Evolutionary conservation across 108 stramenopile species (phyloP).

Genomic region (Parietichytrium sp.): DNA sequence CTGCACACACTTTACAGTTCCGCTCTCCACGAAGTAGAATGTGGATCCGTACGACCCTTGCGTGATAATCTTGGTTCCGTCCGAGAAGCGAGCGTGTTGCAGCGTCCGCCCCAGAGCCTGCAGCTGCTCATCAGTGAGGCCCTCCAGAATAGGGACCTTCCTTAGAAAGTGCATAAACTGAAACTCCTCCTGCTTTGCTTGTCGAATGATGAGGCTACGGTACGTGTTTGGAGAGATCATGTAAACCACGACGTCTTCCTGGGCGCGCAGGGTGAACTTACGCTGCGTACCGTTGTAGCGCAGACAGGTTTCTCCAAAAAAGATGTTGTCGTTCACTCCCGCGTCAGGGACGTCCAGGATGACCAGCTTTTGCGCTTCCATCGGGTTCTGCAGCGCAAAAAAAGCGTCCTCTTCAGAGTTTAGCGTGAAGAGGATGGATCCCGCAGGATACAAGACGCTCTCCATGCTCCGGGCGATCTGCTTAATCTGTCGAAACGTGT

Average conservation of each 20-base stretch:
- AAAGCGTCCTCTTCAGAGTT: conserved; percentile 16
- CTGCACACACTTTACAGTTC: conserved; percentile 58
- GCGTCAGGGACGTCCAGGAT: not conserved
- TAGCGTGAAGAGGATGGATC: not conserved
- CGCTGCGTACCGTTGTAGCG: not conserved
- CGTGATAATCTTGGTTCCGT: conserved; percentile 58
- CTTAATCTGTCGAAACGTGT: conserved; percentile 13
- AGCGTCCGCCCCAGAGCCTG: conserved; percentile 57
- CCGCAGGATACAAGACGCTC: not conserved
- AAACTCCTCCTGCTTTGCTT: not conserved
- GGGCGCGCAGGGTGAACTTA: not conserved
- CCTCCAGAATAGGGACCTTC: conserved; percentile 55
- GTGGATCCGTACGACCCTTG: conserved; percentile 57
- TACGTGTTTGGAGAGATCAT: not conserved
- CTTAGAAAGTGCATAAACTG: conserved; percentile 45
- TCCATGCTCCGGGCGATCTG: not conserved
- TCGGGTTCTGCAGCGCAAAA: not conserved
- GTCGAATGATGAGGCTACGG: not conserved
- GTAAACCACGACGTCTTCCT: not conserved
- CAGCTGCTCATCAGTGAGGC: conserved; percentile 57
- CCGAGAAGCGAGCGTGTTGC: conserved; percentile 38
- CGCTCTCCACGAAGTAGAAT: conserved; percentile 60
- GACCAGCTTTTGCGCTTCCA: not conserved
- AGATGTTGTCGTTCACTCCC: not conserved
- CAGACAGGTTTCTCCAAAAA: conserved; percentile 19